Base-by-base conservation (phyloP, 768 basidiomycete genomes). In the Terana coerulea region DNA sequence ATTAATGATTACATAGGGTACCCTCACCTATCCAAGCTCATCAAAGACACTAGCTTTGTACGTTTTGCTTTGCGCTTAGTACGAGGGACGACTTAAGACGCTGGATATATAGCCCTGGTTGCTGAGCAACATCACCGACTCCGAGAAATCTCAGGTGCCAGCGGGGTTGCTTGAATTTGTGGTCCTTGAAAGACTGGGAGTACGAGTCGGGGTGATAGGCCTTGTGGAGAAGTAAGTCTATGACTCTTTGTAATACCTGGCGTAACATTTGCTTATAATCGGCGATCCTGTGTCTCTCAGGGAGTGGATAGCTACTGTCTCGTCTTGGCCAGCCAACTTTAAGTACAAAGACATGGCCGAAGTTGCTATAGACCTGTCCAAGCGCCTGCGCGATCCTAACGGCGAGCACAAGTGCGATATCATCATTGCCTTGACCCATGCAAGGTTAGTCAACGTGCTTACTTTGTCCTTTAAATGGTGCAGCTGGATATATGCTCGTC, bases 281-380 rank as follows among this genome's bases (percentile, higher is more conserved):
- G n/a, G 41, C 39, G 26, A 40, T 22, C 17, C 21, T 29, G 14
- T 42, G 22, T 44, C 22, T 36, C 26, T 15, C 46, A 94, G 91
- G 64, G 88, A 89, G 60, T 95, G 93, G 93, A 92, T 95, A 46
- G 75, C 75, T 22, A 95, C 93, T 0, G 81, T 97, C 8, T 72
- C 91, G 0, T 83, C 91, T 7, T 97, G 93, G 91, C 93, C 93
- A 1, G 46, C 79, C 1, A 80, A 80, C 49, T 97, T 95, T 67
- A 67, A 79, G 54, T 89, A 88, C 67, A 78, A 70, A 49, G 79
- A 87, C 43, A 92, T 95, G 91, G 71, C 72, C 24, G 73, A 88
- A 50, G 80, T 81, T 0, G 91, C 84, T 1, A 64, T 77, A n/a
- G 78, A 83, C 26, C 76, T 95, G 21, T 97, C 93, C 4, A 75